A percentile compares a stretch with the other conserved stretches of the same genome.
Evolutionary conservation across 306 rosid species (phyloP).

Genomic region (Casuarina equisetifolia): DNA sequence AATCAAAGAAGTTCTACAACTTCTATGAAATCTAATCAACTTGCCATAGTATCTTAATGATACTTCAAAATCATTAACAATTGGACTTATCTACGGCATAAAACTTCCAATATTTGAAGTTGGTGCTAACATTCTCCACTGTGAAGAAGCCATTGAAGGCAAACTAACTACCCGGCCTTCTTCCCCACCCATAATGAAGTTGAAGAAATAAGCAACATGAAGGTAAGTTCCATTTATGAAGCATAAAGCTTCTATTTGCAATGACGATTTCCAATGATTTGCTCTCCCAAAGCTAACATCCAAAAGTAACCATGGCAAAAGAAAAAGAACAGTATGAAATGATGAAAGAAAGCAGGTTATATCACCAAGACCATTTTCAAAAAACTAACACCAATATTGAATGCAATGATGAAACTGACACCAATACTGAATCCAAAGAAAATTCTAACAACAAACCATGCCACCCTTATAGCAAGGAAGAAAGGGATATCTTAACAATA

Average conservation of each 20-base stretch:
- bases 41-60: conserved; percentile 43
- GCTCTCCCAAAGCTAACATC: conserved; percentile 20
- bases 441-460: no score
- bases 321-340: no score
- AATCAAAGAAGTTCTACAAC: neutral
- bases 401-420: no score
- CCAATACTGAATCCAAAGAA: no score
- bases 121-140: conserved; percentile 70
- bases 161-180: conserved; percentile 70
- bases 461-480: no score
- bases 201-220: conserved; percentile 12
- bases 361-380: no score
- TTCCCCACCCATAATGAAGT: conserved; percentile 53
- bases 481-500: neutral
- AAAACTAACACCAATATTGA: no score
- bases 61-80: conserved; percentile 34
- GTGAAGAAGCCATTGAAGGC: conserved; percentile 65
- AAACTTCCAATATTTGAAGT: conserved; percentile 54
- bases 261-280: neutral
- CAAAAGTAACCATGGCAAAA: neutral
- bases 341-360: no score
- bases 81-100: conserved; percentile 44
- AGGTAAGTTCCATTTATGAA: conserved; percentile 10
- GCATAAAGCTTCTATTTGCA: conserved; percentile 4
- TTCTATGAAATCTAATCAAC: conserved; percentile 16